These are phyloP conservation scores for Trifolium subterraneum DNA, from an alignment of 306 rosid species.

Conservation along the genomic window DNA sequence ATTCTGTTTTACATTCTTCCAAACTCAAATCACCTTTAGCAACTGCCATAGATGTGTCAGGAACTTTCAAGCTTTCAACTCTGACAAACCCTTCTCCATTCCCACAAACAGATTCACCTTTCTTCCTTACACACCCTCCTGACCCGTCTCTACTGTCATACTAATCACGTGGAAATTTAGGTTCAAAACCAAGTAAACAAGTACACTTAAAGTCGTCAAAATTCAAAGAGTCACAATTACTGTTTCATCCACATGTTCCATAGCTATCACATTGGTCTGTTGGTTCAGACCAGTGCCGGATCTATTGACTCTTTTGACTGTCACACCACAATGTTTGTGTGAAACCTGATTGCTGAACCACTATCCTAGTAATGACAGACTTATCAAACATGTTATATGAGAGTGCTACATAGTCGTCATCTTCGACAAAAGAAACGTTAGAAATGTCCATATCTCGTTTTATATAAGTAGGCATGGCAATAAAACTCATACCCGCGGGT, in stretches of 20 bases:
- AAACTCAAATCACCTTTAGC: conserved; percentile 36
- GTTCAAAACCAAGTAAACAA: conserved; percentile 72
- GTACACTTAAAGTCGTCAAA: conserved; percentile 48
- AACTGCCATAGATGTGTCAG: conserved; percentile 53
- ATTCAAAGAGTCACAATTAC: conserved; percentile 55
- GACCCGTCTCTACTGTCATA: conserved; percentile 47
- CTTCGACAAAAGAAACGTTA: conserved; percentile 23
- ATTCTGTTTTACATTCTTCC: conserved; percentile 49
- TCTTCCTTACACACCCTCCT: conserved; percentile 62
- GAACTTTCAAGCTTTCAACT: conserved; percentile 54
- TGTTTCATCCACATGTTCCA: conserved; percentile 56
- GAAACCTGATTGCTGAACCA: conserved; percentile 46
- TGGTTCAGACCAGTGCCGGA: conserved; percentile 54
- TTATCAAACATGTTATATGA: conserved; percentile 35
- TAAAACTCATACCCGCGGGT: too few species aligned
- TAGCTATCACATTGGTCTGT: conserved; percentile 56
- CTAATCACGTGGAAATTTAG: conserved; percentile 52
- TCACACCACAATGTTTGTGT: conserved; percentile 50
- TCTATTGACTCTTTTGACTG: conserved; percentile 45
- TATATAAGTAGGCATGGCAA: too few species aligned
- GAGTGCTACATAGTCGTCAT: conserved; percentile 26
- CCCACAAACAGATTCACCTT: conserved; percentile 46
- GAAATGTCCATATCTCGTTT: conserved; percentile 3
- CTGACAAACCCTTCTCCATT: conserved; percentile 71
- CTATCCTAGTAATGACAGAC: conserved; percentile 20